phyloP scores from a whole-genome alignment of 2,329 filamentous ascomycete species.

The Xylariaceae sp. region DNA sequence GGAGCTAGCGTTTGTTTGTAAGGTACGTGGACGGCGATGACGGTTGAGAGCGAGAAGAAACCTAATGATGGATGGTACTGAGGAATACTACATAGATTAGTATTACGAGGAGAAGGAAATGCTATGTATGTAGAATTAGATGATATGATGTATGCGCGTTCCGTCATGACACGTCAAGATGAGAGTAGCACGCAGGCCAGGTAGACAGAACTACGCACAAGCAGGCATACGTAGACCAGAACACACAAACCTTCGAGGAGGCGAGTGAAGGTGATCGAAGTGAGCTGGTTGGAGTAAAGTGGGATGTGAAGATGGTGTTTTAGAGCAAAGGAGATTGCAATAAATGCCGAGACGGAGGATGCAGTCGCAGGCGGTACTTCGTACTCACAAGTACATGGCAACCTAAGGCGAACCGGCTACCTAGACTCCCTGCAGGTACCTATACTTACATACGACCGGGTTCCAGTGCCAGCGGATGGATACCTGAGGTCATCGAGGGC shows the following conservation, averaged over 20 bases:
- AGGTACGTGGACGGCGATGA: slow-evolving; percentile 1
- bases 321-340: background rate
- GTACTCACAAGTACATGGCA: background rate
- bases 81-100: slow-evolving; percentile 12
- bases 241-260: background rate
- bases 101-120: slow-evolving; percentile 7
- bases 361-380: background rate
- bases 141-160: slow-evolving; percentile 2
- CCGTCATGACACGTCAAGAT: slow-evolving; percentile 3
- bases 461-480: background rate
- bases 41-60: background rate
- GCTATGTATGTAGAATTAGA: background rate
- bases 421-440: background rate
- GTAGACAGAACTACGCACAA: slow-evolving; percentile 5
- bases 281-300: background rate
- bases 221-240: slow-evolving; percentile 7
- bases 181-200: slow-evolving; percentile 1
- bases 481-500: background rate
- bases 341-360: background rate
- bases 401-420: background rate
- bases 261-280: slow-evolving; percentile 1
- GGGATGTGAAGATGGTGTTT: background rate
- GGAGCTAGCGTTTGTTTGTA: background rate
- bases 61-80: background rate
- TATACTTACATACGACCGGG: background rate